These are phyloP conservation scores for Alternaria sp. DNA, from an alignment of 2,329 filamentous ascomycete genomes.

Conservation along the genomic window DNA sequence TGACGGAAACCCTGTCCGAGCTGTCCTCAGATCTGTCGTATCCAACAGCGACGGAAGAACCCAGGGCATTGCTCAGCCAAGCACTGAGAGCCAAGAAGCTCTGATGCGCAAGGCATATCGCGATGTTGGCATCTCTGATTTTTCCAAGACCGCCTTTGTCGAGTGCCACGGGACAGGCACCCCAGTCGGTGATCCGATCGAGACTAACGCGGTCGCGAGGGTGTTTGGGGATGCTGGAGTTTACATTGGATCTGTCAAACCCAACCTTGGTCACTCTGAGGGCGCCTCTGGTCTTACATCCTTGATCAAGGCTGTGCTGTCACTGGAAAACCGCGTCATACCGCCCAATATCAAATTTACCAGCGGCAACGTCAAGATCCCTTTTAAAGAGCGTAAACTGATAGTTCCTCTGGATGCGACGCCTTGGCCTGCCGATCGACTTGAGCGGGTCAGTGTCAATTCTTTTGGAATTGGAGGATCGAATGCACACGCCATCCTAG, in stretches of 20 bases:
- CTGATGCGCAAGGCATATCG: slow-evolving; percentile 6
- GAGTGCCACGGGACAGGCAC: slow-evolving; percentile 59
- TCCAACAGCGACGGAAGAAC: slow-evolving; percentile 32
- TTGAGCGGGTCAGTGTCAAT: slow-evolving; percentile 24
- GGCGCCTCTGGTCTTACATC: slow-evolving; percentile 38
- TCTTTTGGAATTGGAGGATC: slow-evolving; percentile 25
- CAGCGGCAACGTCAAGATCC: slow-evolving; percentile 28
- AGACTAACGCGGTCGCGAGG: slow-evolving; percentile 26
- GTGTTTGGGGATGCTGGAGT: slow-evolving; percentile 21
- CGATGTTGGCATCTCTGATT: slow-evolving; percentile 2
- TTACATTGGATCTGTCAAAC: slow-evolving; percentile 37
- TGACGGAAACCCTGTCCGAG: slow-evolving; percentile 44
- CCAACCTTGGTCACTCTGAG: slow-evolving; percentile 51
- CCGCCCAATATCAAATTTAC: slow-evolving; percentile 39
- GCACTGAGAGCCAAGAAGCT: neutral
- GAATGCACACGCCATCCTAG: slow-evolving; percentile 28
- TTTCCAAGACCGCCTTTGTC: slow-evolving; percentile 33
- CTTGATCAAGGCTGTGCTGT: slow-evolving; percentile 50
- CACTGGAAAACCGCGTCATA: slow-evolving; percentile 49
- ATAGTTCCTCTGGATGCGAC: slow-evolving; percentile 20
- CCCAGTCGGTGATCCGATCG: slow-evolving; percentile 55
- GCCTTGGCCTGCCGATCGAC: slow-evolving; percentile 14
- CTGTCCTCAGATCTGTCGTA: slow-evolving; percentile 41
- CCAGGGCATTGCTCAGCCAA: neutral
- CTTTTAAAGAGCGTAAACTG: slow-evolving; percentile 18